These are phyloP conservation scores for Phytophthora litchii DNA, from an alignment of 352 stramenopile genomes.

Conservation along the genomic window DNA sequence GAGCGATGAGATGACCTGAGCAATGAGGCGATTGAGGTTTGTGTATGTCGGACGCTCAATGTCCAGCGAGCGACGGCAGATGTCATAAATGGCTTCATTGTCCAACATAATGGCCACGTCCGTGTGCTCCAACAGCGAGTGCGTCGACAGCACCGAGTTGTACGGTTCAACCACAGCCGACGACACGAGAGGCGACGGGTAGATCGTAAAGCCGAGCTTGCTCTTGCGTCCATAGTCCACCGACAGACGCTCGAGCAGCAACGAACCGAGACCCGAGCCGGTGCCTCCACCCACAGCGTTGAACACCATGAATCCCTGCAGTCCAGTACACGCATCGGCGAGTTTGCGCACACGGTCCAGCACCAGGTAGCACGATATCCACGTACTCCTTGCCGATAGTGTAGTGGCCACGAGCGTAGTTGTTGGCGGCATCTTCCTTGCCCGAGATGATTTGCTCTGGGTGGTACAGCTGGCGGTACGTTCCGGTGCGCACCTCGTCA, in stretches of 20 bases:
- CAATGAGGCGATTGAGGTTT: constrained; percentile 97
- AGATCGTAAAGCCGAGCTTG: constrained; percentile 98
- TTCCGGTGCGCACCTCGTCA: constrained; percentile 95
- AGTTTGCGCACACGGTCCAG: constrained; percentile 97
- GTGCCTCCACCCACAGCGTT: constrained; percentile 97
- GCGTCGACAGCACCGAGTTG: constrained; percentile 97
- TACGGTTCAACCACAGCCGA: constrained; percentile 98
- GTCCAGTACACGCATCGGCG: constrained; percentile 95
- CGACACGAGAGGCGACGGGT: constrained; percentile 96
- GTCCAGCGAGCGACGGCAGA: constrained; percentile 95
- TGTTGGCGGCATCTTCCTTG: constrained; percentile 96
- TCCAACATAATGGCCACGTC: constrained; percentile 96
- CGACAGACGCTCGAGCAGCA: constrained; percentile 95
- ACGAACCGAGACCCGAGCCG: constrained; percentile 95
- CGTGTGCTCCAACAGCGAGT: constrained; percentile 97
- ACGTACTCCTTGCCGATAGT: constrained; percentile 96
- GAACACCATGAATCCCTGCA: constrained; percentile 98
- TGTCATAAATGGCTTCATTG: constrained; percentile 97
- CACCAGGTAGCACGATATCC: constrained; percentile 88
- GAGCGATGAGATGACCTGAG: constrained; percentile 96
- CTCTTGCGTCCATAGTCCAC: constrained; percentile 98
- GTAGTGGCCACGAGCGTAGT: constrained; percentile 93
- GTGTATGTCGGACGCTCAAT: constrained; percentile 97
- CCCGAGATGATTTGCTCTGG: constrained; percentile 98
- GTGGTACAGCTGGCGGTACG: constrained; percentile 97